Percentiles rank a stretch among this genome's conserved stretches.
Evolutionary conservation across 192 early-diverging fungal genomes (phyloP).

Genomic region (Backusella parvicylindrica): DNA sequence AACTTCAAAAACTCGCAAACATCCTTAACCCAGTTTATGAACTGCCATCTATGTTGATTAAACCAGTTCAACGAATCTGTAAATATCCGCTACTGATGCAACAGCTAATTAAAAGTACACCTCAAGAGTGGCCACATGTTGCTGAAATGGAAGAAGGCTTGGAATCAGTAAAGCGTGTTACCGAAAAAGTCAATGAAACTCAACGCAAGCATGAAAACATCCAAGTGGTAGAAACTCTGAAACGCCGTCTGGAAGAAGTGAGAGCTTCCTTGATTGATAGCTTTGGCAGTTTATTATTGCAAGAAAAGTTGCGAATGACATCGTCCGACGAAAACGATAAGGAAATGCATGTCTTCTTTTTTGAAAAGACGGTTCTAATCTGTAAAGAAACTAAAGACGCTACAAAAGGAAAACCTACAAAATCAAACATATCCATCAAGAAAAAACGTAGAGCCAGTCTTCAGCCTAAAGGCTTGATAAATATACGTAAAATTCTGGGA

Average conservation of each 20-base stretch:
- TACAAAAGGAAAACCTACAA: conserved; percentile 34
- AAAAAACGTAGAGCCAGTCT: conserved; percentile 62
- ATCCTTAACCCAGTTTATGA: conserved; percentile 82
- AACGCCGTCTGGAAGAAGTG: conserved; percentile 88
- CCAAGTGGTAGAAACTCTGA: conserved; percentile 72
- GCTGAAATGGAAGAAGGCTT: conserved; percentile 71
- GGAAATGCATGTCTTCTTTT: conserved; percentile 86
- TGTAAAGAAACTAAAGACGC: conserved; percentile 76
- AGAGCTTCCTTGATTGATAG: conserved; percentile 74
- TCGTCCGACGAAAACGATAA: conserved; percentile 69
- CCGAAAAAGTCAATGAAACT: conserved; percentile 88
- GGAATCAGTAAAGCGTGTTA: conserved; percentile 77
- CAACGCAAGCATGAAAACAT: conserved; percentile 88
- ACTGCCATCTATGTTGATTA: conserved; percentile 91
- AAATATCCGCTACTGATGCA: conserved; percentile 93
- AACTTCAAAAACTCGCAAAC: conserved; percentile 58
- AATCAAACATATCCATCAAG: conserved; percentile 36
- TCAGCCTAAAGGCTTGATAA: conserved; percentile 87
- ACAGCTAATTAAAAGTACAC: conserved; percentile 64
- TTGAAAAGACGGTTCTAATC: conserved; percentile 89
- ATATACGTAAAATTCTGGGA: conserved; percentile 70
- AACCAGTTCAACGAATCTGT: conserved; percentile 96
- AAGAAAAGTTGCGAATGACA: conserved; percentile 84
- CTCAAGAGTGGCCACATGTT: conserved; percentile 53
- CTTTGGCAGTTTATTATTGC: conserved; percentile 80